Base-by-base conservation (phyloP, 2,329 filamentous ascomycete species). In the Rachicladosporium sp. region DNA sequence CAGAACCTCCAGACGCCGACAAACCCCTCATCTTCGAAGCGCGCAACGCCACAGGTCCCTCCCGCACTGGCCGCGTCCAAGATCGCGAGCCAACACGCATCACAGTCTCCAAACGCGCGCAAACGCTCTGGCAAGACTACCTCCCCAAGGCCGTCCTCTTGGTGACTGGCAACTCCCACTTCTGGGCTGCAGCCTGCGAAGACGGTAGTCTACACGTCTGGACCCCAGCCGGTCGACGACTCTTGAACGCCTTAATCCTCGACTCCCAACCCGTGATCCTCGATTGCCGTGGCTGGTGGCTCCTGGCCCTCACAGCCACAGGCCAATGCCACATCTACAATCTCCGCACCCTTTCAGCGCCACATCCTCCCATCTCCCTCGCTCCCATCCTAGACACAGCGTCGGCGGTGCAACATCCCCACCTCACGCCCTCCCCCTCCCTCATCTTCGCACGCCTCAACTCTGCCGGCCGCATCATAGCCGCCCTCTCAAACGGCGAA, bases 261-360 rank as follows among this genome's bases (percentile, higher is more conserved):
- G 91, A 98, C 63, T 80, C 89, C 2, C 88, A 96, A 52, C 85
- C 91, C 1, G 88, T 96, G 27, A 91, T 98, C 41, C 70, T 98
- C 19, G 91, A 96, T 58, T 89, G 82, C 52, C 77, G 88, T 41
- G 84, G 83, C 8, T 82, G 82, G 65, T 96, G 85, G 83, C 66
- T 98, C 4, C 70, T 98, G 37, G 89, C 83, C 55, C 82, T 98
- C 46, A 89, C 86, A 3, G 82, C 89, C 1, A 81, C 84, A 3
- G 91, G 91, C 4, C 76, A 89, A 62, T 91, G 81, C 51, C 80
- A 96, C 59, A 84, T 98, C 32, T 98, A 89, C 88, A 89, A 96
- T 57, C 70, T 95, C 43, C 81, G 81, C 49, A 82, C 76, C 0
- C 79, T 93, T 55, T 78, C 79, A 3, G 44, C 50, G 11, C 84